Evolutionary conservation across 164 flowering plant genomes (phyloP).

Genomic region (Taxillus chinensis): DNA sequence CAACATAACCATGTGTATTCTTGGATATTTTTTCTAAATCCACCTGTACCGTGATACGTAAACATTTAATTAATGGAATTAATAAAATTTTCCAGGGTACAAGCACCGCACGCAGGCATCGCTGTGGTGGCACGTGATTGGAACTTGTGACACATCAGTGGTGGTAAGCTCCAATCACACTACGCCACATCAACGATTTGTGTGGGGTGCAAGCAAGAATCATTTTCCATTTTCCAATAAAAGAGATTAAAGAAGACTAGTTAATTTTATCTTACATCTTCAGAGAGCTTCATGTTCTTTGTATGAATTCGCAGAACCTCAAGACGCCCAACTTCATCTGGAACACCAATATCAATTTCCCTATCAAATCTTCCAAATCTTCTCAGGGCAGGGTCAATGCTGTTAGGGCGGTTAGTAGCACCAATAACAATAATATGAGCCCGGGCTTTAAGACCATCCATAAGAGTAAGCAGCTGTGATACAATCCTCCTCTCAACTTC

Average conservation of each 20-base stretch:
- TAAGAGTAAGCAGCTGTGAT: constrained; percentile 4
- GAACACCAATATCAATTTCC: constrained; percentile 36
- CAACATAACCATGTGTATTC: constrained; percentile 81
- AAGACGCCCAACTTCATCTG: constrained; percentile 31
- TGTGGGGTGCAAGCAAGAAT: too few relatives aligned
- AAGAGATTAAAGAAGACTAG: background rate
- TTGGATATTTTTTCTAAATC: constrained; percentile 66
- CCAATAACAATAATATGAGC: constrained; percentile 17
- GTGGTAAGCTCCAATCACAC: too few relatives aligned
- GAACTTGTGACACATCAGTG: too few relatives aligned
- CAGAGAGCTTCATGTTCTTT: constrained; percentile 36
- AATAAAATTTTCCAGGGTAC: too few relatives aligned
- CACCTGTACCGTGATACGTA: constrained; percentile 29
- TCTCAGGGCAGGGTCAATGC: constrained; percentile 15
- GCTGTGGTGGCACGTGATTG: too few relatives aligned
- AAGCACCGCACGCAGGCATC: too few relatives aligned
- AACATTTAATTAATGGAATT: background rate
- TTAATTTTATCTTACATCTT: constrained; percentile 13
- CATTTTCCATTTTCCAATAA: background rate
- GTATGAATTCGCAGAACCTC: constrained; percentile 34
- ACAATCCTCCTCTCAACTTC: constrained; percentile 9
- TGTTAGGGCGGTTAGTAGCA: constrained; percentile 8
- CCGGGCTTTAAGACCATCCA: constrained; percentile 17
- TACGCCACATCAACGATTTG: too few relatives aligned
- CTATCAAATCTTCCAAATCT: constrained; percentile 16